Evolutionary conservation across 1,139 yeast species (phyloP), one percentile per base, ranked within the genome.

Genomic region (Saccharomyces pastorianus): DNA sequence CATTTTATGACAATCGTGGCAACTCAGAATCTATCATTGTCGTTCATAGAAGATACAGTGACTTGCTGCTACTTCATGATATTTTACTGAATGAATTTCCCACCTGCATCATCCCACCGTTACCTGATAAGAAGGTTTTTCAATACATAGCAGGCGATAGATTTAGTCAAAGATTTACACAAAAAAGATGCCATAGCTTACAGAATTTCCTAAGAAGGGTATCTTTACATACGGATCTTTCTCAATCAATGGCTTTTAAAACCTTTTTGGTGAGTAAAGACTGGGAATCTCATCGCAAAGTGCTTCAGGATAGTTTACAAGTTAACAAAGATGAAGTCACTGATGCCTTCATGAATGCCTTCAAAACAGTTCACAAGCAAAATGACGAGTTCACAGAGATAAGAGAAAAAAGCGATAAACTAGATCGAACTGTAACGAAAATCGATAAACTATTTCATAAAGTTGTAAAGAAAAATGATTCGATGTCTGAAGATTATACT

Each of bases 101-200:
- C 0, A 87, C 95, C 2, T 78, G 87, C 55, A 82, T 93, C 41
- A 82, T 93, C 0, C 99, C 99, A 1, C 98, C 99, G 9, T 75
- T 93, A 54, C 99, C 99, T 0, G 95, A 95, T 58, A 91, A 90
- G 71, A 88, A 87, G 74, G 82, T 95, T 58, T 76, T 91, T 63
- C 96, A 93, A 69, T 93, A 93, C 68, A 77, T 93, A 55, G 90
- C 96, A 47, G 99, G 99, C n/a, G 98, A 93, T 64, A 78, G 96
- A 20, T 88, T 88, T 67, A 81, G 88, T 53, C 72, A 79, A 9
- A 88, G 88, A 56, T 93, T 93, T 70, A 91, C 96, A 0, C 76
- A 79, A 59, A 87, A 88, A 66, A 76, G 99, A 60, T 84, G 95
- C n/a, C 83, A 84, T 51, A 88, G 97, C 5, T 75, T 93, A 54